phyloP scores from a whole-genome alignment of 2,329 filamentous ascomycete genomes.

The Aspergillus sp. region DNA sequence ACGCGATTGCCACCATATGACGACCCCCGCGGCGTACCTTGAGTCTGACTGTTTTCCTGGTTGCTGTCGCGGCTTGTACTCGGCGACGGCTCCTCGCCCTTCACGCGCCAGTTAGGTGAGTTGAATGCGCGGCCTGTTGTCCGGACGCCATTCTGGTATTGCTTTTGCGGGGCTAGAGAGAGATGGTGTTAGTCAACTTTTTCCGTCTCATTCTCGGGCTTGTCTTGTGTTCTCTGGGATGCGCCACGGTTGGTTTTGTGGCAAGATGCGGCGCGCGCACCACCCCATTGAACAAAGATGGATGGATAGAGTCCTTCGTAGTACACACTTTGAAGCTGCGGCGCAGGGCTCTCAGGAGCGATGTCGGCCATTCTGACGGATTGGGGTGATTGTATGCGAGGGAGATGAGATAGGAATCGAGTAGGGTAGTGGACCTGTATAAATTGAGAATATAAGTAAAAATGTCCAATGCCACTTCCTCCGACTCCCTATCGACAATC shows the following conservation, averaged over 20 bases:
- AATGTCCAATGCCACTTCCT: neutral
- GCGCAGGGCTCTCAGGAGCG: slow-evolving; percentile 31
- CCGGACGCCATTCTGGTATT: slow-evolving; percentile 38
- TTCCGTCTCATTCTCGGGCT: neutral
- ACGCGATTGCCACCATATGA: slow-evolving; percentile 35
- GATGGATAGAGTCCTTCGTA: slow-evolving; percentile 17
- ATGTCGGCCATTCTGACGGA: slow-evolving; percentile 34
- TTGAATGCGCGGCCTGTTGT: slow-evolving; percentile 45
- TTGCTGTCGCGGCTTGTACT: slow-evolving; percentile 26
- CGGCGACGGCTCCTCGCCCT: slow-evolving; percentile 39
- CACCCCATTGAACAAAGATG: slow-evolving; percentile 18
- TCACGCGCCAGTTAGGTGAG: slow-evolving; percentile 48
- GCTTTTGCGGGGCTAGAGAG: slow-evolving; percentile 35
- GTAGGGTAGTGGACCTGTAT: neutral
- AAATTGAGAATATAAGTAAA: neutral
- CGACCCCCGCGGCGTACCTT: slow-evolving; percentile 34
- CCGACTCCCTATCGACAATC: neutral
- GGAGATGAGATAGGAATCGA: neutral
- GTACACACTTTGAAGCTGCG: slow-evolving; percentile 41
- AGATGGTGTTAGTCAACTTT: slow-evolving; percentile 19
- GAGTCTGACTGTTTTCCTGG: slow-evolving; percentile 26
- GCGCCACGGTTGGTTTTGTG: neutral
- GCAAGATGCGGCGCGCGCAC: slow-evolving; percentile 2
- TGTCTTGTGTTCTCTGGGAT: neutral
- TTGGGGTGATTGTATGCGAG: neutral